Evolutionary conservation across 2,329 filamentous ascomycete genomes (phyloP), one percentile per base, ranked within the genome.

Genomic region (Fusarium ambrosium): DNA sequence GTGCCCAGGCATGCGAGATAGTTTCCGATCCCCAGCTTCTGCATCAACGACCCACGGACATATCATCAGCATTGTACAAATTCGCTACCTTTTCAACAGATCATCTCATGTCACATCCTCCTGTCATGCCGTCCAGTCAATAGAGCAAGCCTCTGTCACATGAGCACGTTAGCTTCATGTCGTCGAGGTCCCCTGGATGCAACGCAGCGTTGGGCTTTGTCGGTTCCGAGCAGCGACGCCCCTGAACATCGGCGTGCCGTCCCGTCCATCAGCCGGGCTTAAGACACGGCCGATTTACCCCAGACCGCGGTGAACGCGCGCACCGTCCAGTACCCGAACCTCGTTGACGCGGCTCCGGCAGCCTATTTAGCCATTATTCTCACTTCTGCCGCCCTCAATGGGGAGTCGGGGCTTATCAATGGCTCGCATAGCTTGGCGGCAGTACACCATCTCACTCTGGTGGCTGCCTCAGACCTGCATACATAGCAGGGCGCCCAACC

Each of bases 401-500:
- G 24, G 36, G 45, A 53, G 45, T 45, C 36, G 22, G 16, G 58
- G 48, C 41, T 48, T 63, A 53, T 41, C 58, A 73, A 73, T 74
- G 73, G 76, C 66, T 71, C 71, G 69, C 76, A 73, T 76, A 73
- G 68, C 37, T 55, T 27, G 27, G 64, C 56, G 62, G 18, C 24
- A 45, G 61, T 45, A 51, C 58, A 64, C 55, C 45, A 53, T 66
- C 68, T 70, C 61, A n/a, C 55, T 53, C 48, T 22, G n/a, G 65
- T 72, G 62, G 71, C 68, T 73, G 70, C 64, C 68, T 78, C 56
- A 66, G 43, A 72, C 68, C 55, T 72, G 76, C 76, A 78, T 64
- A 55, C 76, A 78, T 64, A 55, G 24, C 27, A 27, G 56, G 29
- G 43, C 62, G 37, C 68, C 72, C 70, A 74, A 68, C 66, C 62